These are phyloP conservation scores for Nakazawaea populi DNA, from an alignment of 805 yeast genomes.

Conservation along the genomic window DNA sequence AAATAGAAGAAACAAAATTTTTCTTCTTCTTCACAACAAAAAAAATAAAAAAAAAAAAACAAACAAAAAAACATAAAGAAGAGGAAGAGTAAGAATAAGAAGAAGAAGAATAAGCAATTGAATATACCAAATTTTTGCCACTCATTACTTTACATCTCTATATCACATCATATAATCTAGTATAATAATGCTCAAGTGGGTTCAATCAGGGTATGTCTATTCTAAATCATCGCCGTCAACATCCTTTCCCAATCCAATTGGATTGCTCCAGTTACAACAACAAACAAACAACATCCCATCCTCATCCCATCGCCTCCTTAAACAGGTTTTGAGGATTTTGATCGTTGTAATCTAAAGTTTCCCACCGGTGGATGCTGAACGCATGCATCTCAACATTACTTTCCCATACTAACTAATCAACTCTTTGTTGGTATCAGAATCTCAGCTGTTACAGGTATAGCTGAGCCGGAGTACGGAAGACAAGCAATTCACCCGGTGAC, in stretches of 20 bases:
- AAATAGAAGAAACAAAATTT: not conserved
- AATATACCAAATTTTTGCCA: no score
- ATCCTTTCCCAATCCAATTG: not conserved
- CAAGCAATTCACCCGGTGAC: conserved; percentile 88
- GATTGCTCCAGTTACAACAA: not conserved
- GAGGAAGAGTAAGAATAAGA: no score
- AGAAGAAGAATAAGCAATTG: no score
- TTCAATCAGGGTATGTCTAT: conserved; percentile 51
- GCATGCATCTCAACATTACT: no score
- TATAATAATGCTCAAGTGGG: conserved; percentile 42
- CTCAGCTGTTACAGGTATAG: conserved; percentile 95
- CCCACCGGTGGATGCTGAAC: no score
- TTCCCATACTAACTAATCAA: not conserved
- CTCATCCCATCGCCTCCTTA: not conserved
- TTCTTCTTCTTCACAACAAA: not conserved
- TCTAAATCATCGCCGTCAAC: not conserved
- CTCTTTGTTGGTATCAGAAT: conserved; percentile 35
- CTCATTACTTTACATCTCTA: no score
- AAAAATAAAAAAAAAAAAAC: no score
- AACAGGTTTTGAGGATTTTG: no score
- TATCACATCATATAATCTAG: not conserved
- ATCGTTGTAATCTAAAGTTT: no score
- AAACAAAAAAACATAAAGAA: no score
- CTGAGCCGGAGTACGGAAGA: conserved; percentile 94
- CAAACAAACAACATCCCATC: not conserved